Evolutionary conservation across 305 asterid species (phyloP).

Genomic region (Vinca major): DNA sequence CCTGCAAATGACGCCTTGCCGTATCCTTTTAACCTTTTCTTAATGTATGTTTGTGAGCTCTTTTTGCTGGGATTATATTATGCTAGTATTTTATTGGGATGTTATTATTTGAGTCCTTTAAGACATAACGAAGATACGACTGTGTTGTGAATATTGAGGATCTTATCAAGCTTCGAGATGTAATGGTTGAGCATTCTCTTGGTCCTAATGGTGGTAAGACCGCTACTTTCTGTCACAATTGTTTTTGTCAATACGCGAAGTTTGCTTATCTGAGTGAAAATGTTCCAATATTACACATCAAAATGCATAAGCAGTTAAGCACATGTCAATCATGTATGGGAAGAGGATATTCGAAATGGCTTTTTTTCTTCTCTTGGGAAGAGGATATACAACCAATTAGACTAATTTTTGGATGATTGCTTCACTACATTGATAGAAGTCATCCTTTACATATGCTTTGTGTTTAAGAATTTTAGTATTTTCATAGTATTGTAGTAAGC

Average conservation of each 20-base stretch:
- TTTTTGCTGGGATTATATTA: background rate
- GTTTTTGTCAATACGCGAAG: background rate
- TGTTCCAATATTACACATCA: background rate
- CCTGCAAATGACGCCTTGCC: slow-evolving; percentile 94
- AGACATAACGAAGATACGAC: slow-evolving; percentile 49
- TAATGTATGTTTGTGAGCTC: background rate
- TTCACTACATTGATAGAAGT: background rate
- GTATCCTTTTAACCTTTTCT: slow-evolving; percentile 47
- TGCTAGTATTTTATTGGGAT: background rate
- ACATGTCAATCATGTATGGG: background rate
- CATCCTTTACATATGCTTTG: background rate
- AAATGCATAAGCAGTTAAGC: background rate
- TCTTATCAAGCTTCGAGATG: slow-evolving; percentile 78
- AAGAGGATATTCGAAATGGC: background rate
- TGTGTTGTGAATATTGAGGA: slow-evolving; percentile 92
- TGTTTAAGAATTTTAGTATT: background rate
- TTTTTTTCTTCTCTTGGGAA: background rate
- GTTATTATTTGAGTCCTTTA: slow-evolving; percentile 32
- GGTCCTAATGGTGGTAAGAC: slow-evolving; percentile 97
- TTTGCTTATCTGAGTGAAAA: background rate
- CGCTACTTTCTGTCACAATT: slow-evolving; percentile 7
- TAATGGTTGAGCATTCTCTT: slow-evolving; percentile 85
- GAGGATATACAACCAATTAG: background rate
- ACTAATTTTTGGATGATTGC: background rate
- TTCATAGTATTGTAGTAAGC: background rate